Conservation (phyloP, 306 rosid genomes). For the Corylus americana region DNA sequence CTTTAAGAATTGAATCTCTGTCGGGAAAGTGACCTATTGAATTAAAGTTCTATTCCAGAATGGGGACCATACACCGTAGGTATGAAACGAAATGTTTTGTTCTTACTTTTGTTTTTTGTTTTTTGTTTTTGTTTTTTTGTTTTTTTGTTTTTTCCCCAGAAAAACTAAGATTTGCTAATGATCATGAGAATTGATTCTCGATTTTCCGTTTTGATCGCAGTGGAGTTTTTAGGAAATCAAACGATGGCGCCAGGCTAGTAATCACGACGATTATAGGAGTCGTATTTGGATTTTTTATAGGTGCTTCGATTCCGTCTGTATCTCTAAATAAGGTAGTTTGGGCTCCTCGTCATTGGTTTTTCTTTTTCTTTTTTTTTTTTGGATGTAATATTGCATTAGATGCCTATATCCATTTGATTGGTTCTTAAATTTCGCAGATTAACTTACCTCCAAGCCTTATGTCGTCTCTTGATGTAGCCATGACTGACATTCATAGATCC, state of each 20-base stretch:
- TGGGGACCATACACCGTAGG: slow-evolving; percentile 56
- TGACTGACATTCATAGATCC: slow-evolving; percentile 52
- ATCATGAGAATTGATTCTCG: slow-evolving; percentile 21
- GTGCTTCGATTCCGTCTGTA: slow-evolving; percentile 63
- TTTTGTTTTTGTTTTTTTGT: not conserved
- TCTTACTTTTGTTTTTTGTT: no score
- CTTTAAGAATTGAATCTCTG: slow-evolving; percentile 31
- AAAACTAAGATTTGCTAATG: not conserved
- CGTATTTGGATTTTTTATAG: slow-evolving; percentile 75
- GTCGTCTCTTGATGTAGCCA: slow-evolving; percentile 68
- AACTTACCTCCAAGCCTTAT: slow-evolving; percentile 67
- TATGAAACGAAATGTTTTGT: slow-evolving; percentile 13
- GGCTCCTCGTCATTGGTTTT: slow-evolving; percentile 5
- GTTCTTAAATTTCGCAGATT: slow-evolving; percentile 58
- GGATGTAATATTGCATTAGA: slow-evolving; percentile 5
- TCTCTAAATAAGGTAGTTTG: slow-evolving; percentile 65
- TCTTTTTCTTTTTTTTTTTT: not conserved
- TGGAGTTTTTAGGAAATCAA: slow-evolving; percentile 51
- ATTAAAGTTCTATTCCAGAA: slow-evolving; percentile 35
- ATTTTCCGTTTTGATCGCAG: slow-evolving; percentile 38
- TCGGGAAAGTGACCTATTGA: slow-evolving; percentile 32
- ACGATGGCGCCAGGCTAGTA: slow-evolving; percentile 60
- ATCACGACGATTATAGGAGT: slow-evolving; percentile 63
- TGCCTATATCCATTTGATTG: slow-evolving; percentile 29
- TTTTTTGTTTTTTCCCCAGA: not conserved